Base-by-base conservation (phyloP, 1,284 basidiomycete species). In the Ganoderma leucocontextum region DNA sequence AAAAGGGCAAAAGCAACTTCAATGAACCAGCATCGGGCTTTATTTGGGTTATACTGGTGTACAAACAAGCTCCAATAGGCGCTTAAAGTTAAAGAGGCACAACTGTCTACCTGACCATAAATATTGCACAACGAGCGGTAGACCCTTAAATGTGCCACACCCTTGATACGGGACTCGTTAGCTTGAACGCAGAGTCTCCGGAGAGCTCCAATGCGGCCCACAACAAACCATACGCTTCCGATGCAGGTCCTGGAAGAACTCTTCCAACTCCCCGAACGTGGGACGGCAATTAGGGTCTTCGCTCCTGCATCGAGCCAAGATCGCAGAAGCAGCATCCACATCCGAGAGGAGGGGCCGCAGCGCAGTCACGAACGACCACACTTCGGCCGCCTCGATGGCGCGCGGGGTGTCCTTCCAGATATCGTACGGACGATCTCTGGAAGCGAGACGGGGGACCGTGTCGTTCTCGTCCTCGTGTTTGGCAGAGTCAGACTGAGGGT, bases 301-400 rank as follows among this genome's bases (percentile, higher is more conserved):
- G 9, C 35, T 33, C 42, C 35, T 57, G 35, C 65, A 66, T 22
- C 42, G 41, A 17, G 12, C 19, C 7, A 67, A 22, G 5, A 60
- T 38, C 25, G 17, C 66, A 36, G 44, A 39, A 12, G 22, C 9
- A 6, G 13, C 17, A 22, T 59, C 49, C 19, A 1, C 25, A 41
- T 52, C 17, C 9, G 25, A 9, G 19, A 68, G 62, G 6, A 68
- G 25, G 9, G 13, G 38, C 9, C 12, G 8, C 7, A 68, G 29
- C 15, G 67, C 64, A 7, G 58, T 60, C 6, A 39, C 67, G 4
- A 68, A 42, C 12, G 63, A 41, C 38, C 64, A 61, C 19, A 65
- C 67, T 53, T 68, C 67, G 1, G 63, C 63, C 3, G 44, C 63
- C 63, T 68, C 67, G 35, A 62, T 62, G 0, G 63, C 67, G 7